Base-by-base conservation (phyloP, 192 early-diverging fungal species). In the Pilobolus umbonatus region DNA sequence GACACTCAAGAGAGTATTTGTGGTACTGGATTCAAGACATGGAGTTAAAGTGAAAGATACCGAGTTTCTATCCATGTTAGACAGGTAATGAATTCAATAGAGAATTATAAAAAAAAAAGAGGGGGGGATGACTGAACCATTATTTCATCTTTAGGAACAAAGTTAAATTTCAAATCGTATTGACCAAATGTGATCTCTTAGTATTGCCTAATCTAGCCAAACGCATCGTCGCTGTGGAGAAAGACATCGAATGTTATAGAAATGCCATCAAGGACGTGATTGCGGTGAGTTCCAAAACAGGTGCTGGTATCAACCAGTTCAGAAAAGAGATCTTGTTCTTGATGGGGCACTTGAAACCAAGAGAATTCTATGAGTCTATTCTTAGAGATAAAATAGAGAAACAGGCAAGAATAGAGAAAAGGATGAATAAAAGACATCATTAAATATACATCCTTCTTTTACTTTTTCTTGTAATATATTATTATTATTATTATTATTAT, bases 1-100 rank as follows among this genome's bases (percentile, higher is more conserved):
- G 52, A 67, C 74, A 1, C 65, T 91, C 19, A 79, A 71, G 56
- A 72, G 83, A 22, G 68, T 91, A 10, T 85, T 79, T 68, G 76
- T 91, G n/a, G 78, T 88, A 60, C 77, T 91, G 35, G 89, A 91
- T 65, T 86, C 84, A 35, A 75, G 89, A 8, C 87, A 89, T 60
- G 89, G 88, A 38, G 42, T 85, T 32, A 85, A 83, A 54, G 57
- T 79, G 0, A 71, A 70, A 9, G 83, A 85, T 38, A 64, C 72
- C 35, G 72, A 77, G 22, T 85, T 85, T 51, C 57, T 85, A 7
- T 29, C 49, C 9, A 74, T 72, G 72, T 64, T 85, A 8, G 70
- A 80, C 15, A n/a, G n/a, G n/a, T n/a, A n/a, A n/a, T n/a, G n/a
- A 70, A 59, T 76, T 80, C 68, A n/a, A n/a, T n/a, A n/a, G n/a